Conservation (phyloP, 179 eudicot species). For the Spergularia azorica region DNA sequence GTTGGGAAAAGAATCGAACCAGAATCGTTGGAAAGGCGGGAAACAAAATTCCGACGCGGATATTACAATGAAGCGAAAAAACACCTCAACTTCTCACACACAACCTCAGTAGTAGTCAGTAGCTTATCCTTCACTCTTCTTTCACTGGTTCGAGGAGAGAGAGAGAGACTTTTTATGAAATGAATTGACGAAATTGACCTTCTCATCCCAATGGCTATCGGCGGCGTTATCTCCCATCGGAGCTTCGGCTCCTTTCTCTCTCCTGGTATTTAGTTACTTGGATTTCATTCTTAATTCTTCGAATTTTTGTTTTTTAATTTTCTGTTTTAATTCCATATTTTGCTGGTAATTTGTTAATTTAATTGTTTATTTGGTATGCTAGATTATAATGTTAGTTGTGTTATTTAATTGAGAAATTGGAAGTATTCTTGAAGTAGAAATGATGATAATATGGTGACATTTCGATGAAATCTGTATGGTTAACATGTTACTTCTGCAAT, state of each 20-base stretch:
- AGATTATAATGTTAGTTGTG: neutral
- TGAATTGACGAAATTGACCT: conserved; percentile 13
- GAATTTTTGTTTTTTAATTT: neutral
- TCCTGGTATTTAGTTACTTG: conserved; percentile 45
- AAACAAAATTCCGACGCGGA: neutral
- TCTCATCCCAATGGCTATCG: conserved; percentile 61
- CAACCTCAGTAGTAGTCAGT: too few species aligned
- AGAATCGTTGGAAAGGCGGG: conserved; percentile 25
- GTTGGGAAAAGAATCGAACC: conserved; percentile 10
- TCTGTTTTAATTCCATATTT: neutral
- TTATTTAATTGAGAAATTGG: too few species aligned
- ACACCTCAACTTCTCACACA: neutral
- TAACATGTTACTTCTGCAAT: too few species aligned
- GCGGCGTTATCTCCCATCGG: conserved; percentile 66
- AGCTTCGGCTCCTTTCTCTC: conserved; percentile 54
- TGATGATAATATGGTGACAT: too few species aligned
- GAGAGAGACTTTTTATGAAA: neutral
- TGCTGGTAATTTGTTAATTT: neutral
- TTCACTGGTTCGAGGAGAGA: conserved; percentile 9
- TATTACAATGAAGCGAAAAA: neutral
- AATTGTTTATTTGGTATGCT: neutral
- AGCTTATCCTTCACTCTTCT: conserved; percentile 2
- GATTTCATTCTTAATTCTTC: neutral
- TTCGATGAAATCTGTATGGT: too few species aligned
- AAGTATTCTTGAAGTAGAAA: too few species aligned